phyloP scores from a whole-genome alignment of 2,329 filamentous ascomycete genomes.

The Trichoderma brevicompactum region DNA sequence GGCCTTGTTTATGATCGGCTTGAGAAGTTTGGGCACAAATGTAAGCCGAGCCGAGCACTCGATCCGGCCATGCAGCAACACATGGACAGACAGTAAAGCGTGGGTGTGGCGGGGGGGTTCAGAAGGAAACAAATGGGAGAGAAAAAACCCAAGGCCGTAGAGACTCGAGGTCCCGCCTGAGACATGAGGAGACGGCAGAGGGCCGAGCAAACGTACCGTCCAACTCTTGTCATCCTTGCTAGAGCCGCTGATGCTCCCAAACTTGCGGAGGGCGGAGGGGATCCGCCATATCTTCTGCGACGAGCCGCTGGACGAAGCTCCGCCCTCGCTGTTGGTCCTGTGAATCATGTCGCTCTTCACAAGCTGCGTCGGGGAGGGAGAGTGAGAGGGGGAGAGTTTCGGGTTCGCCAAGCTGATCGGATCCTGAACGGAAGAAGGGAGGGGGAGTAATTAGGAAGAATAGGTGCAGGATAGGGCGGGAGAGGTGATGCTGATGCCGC shows the following conservation, averaged over 20 bases:
- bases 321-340: conserved; percentile 39
- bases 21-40: neutral
- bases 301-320: conserved; percentile 29
- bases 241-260: conserved; percentile 32
- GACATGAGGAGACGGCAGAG: neutral
- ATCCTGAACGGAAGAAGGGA: neutral
- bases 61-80: neutral
- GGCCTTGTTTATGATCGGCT: neutral
- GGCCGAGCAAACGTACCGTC: conserved; percentile 28
- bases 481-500: no score
- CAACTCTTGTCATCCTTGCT: conserved; percentile 33
- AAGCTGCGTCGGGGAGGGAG: neutral
- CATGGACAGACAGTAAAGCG: neutral
- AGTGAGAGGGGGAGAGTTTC: neutral
- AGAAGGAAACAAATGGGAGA: no score
- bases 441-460: neutral
- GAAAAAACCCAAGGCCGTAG: no score
- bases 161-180: no score
- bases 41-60: neutral
- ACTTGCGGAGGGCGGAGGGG: conserved; percentile 32
- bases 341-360: conserved; percentile 37
- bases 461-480: no score
- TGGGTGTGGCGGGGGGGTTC: neutral
- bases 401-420: neutral
- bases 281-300: conserved; percentile 35